Conservation (phyloP, 345 rosid species). For the Conringia planisiliqua region DNA sequence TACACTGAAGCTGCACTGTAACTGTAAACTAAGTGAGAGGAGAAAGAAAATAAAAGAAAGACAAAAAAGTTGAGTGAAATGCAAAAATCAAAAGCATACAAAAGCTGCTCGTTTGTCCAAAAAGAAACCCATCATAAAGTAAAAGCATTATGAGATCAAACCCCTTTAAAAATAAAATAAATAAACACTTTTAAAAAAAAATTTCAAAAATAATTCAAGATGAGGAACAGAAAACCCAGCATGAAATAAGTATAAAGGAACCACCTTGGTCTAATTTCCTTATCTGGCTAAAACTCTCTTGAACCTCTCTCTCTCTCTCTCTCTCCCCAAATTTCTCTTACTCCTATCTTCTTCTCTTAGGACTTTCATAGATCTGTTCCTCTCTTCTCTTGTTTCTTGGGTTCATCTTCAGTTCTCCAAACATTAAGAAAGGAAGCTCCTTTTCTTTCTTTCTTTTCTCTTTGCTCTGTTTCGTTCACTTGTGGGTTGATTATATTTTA, state of each 20-base stretch:
- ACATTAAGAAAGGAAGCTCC: slow-evolving; percentile 30
- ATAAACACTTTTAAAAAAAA: not conserved
- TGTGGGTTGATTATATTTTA: slow-evolving; percentile 2
- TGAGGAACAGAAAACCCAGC: slow-evolving; percentile 30
- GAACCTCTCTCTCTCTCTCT: slow-evolving; percentile 12
- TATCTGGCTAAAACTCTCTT: slow-evolving; percentile 38
- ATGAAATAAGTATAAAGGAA: slow-evolving; percentile 39
- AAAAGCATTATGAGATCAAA: slow-evolving; percentile 38
- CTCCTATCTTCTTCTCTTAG: not conserved
- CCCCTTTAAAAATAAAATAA: not conserved
- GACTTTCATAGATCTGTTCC: not conserved
- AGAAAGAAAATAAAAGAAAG: not conserved
- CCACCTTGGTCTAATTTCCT: slow-evolving; percentile 32
- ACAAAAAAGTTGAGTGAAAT: slow-evolving; percentile 34
- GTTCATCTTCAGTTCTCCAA: slow-evolving; percentile 30
- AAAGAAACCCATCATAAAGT: slow-evolving; percentile 41
- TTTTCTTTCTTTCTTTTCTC: not conserved
- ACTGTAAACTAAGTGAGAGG: slow-evolving; percentile 19
- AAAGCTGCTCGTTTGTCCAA: slow-evolving; percentile 43
- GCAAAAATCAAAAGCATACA: slow-evolving; percentile 38
- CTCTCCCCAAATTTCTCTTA: slow-evolving; percentile 2
- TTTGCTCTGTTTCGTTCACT: slow-evolving; percentile 7
- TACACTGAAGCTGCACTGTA: slow-evolving; percentile 33
- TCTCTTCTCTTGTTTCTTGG: not conserved
- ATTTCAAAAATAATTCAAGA: slow-evolving; percentile 21